Evolutionary conservation across 192 early-diverging fungal genomes (phyloP).

Genomic region (Backusella westeae): DNA sequence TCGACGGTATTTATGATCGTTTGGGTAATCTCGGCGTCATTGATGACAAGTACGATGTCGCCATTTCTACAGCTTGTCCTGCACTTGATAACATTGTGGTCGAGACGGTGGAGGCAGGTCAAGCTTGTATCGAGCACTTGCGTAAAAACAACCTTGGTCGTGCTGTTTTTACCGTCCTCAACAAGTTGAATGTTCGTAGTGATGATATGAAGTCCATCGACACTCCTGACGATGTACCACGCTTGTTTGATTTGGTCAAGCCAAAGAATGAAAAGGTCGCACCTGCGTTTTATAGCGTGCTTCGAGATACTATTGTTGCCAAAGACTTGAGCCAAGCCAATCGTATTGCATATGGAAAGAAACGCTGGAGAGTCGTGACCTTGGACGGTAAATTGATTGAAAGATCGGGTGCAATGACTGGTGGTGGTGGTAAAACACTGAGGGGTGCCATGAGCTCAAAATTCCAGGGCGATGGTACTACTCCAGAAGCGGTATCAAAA

Average conservation of each 20-base stretch:
- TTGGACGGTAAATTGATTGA: conserved; percentile 92
- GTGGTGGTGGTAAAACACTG: conserved; percentile 74
- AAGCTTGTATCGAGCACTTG: conserved; percentile 88
- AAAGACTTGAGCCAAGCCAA: conserved; percentile 80
- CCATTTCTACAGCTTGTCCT: conserved; percentile 87
- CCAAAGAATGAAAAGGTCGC: conserved; percentile 70
- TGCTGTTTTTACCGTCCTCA: conserved; percentile 79
- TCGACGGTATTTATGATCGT: conserved; percentile 79
- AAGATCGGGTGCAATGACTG: conserved; percentile 88
- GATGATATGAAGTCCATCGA: conserved; percentile 48
- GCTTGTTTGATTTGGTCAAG: conserved; percentile 88
- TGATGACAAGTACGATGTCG: conserved; percentile 92
- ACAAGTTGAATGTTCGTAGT: conserved; percentile 56
- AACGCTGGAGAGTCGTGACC: conserved; percentile 91
- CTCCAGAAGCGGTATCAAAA: conserved; percentile 49
- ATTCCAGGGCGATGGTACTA: conserved; percentile 53
- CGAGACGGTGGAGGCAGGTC: conserved; percentile 81
- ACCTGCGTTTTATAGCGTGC: conserved; percentile 82
- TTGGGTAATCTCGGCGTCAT: conserved; percentile 97
- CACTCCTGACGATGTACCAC: conserved; percentile 77
- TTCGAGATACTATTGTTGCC: conserved; percentile 89
- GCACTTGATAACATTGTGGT: conserved; percentile 89
- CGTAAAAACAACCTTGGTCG: conserved; percentile 84
- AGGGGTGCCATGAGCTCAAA: conserved; percentile 91
- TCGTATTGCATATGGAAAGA: conserved; percentile 79